A percentile compares a stretch with the other conserved stretches of the same genome.
phyloP scores from a whole-genome alignment of 768 basidiomycete species.

The Termitomyces sp. region DNA sequence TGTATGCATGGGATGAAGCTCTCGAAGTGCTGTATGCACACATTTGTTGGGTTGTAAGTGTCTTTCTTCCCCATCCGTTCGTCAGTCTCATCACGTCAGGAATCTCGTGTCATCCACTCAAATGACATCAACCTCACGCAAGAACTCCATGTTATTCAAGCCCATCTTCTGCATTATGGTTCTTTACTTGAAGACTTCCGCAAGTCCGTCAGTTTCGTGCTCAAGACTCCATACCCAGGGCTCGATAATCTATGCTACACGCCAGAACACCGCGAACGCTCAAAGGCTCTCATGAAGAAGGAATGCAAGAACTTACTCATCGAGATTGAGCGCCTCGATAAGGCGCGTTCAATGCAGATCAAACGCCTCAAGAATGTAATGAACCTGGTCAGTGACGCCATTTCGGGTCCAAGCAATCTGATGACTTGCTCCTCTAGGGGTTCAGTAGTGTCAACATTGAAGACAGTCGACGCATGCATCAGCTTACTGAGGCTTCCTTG shows the following conservation, averaged over 20 bases:
- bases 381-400: conserved; percentile 31
- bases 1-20: conserved; percentile 61
- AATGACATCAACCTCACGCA: conserved; percentile 42
- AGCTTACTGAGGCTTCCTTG: conserved; percentile 36
- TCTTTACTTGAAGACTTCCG: conserved; percentile 50
- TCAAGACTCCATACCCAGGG: conserved; percentile 44
- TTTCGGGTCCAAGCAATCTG: neutral
- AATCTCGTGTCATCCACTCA: conserved; percentile 36
- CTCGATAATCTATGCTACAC: conserved; percentile 23
- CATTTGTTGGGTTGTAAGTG: conserved; percentile 41
- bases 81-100: conserved; percentile 25
- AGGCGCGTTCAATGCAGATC: conserved; percentile 35
- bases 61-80: conserved; percentile 8
- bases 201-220: conserved; percentile 47
- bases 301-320: conserved; percentile 45
- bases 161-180: conserved; percentile 54
- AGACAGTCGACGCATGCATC: conserved; percentile 39
- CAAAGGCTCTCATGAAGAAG: conserved; percentile 26
- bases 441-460: conserved; percentile 47
- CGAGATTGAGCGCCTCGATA: conserved; percentile 48
- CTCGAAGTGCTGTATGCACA: conserved; percentile 49
- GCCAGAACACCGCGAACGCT: conserved; percentile 12
- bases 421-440: conserved; percentile 24
- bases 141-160: conserved; percentile 53
- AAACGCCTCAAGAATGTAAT: conserved; percentile 47